phyloP scores from a whole-genome alignment of 306 rosid genomes.

The Glycyrrhiza uralensis region DNA sequence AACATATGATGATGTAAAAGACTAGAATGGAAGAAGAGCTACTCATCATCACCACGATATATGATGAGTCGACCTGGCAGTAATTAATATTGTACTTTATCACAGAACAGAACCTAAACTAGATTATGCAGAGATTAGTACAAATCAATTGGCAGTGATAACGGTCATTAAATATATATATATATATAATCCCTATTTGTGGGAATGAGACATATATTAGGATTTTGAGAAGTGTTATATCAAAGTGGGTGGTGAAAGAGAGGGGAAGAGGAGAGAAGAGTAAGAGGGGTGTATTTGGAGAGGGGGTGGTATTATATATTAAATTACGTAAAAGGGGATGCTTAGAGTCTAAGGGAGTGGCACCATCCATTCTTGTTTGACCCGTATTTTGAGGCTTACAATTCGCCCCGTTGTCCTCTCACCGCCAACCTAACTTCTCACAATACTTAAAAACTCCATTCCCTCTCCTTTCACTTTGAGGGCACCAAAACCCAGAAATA shows the following conservation, averaged over 20 bases:
- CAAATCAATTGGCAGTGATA: background rate
- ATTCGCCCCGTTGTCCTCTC: constrained; percentile 63
- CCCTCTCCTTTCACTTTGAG: background rate
- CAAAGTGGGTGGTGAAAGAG: constrained; percentile 86
- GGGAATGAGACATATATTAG: constrained; percentile 11
- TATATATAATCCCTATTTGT: background rate
- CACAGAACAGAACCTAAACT: constrained; percentile 19
- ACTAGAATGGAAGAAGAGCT: no score
- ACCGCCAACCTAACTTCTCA: constrained; percentile 52
- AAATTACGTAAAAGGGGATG: constrained; percentile 26
- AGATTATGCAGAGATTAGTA: constrained; percentile 26
- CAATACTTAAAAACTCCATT: constrained; percentile 17
- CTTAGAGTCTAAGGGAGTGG: constrained; percentile 73
- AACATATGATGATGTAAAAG: constrained; percentile 27
- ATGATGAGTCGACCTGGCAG: constrained; percentile 35
- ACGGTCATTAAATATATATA: background rate
- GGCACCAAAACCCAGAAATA: constrained; percentile 34
- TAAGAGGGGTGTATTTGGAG: constrained; percentile 22
- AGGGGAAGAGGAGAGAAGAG: background rate
- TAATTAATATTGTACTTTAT: constrained; percentile 26
- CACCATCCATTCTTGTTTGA: constrained; percentile 80
- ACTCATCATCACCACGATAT: no score
- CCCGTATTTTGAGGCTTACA: constrained; percentile 76
- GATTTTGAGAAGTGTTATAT: constrained; percentile 47
- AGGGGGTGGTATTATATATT: constrained; percentile 4